A percentile compares a stretch with the other conserved stretches of the same genome.
These are phyloP conservation scores for Fagopyrum tataricum DNA, from an alignment of 148 eudicot species.

Conservation along the genomic window DNA sequence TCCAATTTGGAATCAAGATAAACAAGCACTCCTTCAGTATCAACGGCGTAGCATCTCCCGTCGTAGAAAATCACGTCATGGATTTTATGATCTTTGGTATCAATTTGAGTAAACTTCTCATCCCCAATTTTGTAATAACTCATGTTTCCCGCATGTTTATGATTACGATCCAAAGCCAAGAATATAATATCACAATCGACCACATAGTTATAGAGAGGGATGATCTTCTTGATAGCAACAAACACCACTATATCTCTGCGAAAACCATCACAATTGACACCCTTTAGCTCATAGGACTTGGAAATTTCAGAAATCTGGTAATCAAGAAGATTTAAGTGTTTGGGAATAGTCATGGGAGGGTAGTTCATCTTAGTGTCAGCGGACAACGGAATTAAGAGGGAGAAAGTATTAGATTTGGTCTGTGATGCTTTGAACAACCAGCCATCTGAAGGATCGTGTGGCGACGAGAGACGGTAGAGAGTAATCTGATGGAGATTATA, in stretches of 20 bases:
- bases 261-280: background rate
- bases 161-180: slow-evolving; percentile 8
- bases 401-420: background rate
- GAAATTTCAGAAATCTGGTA: background rate
- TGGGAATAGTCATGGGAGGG: background rate
- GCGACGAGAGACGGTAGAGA: background rate
- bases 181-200: background rate
- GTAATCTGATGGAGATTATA: background rate
- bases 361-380: background rate
- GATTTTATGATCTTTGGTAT: background rate
- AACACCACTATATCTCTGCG: background rate
- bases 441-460: background rate
- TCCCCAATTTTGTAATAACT: background rate
- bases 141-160: background rate
- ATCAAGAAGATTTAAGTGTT: background rate
- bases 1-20: slow-evolving; percentile 5
- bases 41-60: slow-evolving; percentile 11
- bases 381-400: background rate
- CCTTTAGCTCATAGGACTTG: background rate
- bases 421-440: background rate
- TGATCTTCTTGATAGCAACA: background rate
- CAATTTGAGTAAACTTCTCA: background rate
- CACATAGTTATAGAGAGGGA: background rate
- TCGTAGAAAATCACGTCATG: slow-evolving; percentile 7
- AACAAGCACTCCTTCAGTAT: background rate